These are phyloP conservation scores for Neofusicoccum laricinum DNA, from an alignment of 2,329 filamentous ascomycete species.

Conservation along the genomic window DNA sequence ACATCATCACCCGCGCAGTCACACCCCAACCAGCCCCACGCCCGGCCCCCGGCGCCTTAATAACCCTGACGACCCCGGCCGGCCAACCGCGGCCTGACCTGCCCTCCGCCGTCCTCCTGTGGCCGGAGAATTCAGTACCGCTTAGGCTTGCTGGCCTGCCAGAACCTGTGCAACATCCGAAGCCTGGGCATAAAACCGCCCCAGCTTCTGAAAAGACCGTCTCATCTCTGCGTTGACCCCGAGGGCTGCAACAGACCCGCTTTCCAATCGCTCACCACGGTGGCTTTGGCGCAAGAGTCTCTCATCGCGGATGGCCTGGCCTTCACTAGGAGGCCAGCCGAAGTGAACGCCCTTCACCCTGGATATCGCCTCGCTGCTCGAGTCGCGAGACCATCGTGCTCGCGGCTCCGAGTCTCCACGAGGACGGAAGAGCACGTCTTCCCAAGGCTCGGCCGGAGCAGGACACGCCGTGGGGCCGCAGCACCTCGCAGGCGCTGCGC, in stretches of 20 bases:
- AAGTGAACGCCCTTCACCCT: constrained; percentile 54
- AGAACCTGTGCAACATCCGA: neutral
- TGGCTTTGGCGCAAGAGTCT: neutral
- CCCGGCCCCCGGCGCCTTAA: neutral
- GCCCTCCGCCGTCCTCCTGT: neutral
- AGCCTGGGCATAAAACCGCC: neutral
- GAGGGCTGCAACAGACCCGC: neutral
- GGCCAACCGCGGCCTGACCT: neutral
- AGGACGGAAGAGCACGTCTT: constrained; percentile 43
- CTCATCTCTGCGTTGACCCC: neutral
- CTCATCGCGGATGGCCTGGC: constrained; percentile 30
- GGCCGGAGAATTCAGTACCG: neutral
- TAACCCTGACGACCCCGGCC: no score
- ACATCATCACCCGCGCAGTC: neutral
- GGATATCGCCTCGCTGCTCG: constrained; percentile 92
- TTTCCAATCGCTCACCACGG: neutral
- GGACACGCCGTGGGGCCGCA: neutral
- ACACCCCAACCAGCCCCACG: neutral
- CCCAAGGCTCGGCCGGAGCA: neutral
- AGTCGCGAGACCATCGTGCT: constrained; percentile 54
- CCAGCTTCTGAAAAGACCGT: neutral
- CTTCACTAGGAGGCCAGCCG: constrained; percentile 18
- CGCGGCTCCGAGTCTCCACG: constrained; percentile 64
- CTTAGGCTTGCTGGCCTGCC: neutral
- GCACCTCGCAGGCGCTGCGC: constrained; percentile 33